phyloP scores from a whole-genome alignment of 768 basidiomycete genomes.

The Trametes villosa region DNA sequence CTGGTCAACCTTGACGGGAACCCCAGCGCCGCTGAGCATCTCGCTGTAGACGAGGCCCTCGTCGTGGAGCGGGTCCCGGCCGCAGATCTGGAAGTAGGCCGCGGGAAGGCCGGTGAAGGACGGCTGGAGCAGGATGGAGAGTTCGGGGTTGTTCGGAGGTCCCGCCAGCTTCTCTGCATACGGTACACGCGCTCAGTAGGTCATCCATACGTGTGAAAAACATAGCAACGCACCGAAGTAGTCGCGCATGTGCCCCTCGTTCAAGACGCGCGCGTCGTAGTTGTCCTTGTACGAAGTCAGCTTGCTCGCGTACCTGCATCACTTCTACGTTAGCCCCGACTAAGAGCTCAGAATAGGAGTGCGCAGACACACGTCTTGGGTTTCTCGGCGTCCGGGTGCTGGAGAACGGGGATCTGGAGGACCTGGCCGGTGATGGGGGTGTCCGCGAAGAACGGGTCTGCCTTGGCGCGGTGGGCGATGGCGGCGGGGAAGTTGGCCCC shows the following conservation, averaged over 20 bases:
- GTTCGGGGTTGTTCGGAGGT: slow-evolving; percentile 1
- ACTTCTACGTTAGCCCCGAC: background rate
- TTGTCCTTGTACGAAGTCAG: background rate
- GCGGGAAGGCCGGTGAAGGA: slow-evolving; percentile 27
- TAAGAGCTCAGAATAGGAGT: background rate
- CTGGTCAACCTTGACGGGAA: slow-evolving; percentile 30
- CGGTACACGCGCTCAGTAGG: background rate
- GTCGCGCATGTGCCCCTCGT: background rate
- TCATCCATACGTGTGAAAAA: background rate
- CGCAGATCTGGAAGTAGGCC: slow-evolving; percentile 31
- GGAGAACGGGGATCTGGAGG: slow-evolving; percentile 28
- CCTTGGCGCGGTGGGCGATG: slow-evolving; percentile 28
- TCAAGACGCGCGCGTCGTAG: background rate
- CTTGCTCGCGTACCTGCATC: background rate
- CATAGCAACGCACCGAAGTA: background rate
- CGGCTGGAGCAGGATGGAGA: slow-evolving; percentile 26
- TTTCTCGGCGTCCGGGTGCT: slow-evolving; percentile 23
- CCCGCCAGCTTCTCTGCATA: slow-evolving; percentile 2
- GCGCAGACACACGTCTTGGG: slow-evolving; percentile 24
- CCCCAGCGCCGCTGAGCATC: slow-evolving; percentile 27
- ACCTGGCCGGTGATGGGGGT: slow-evolving; percentile 30
- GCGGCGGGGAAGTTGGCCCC: slow-evolving; percentile 31
- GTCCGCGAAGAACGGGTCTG: slow-evolving; percentile 28
- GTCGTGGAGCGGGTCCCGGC: slow-evolving; percentile 33
- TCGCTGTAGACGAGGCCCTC: slow-evolving; percentile 35